These are phyloP conservation scores for Bombardia bombarda DNA, from an alignment of 495 filamentous ascomycete species.

Conservation along the genomic window DNA sequence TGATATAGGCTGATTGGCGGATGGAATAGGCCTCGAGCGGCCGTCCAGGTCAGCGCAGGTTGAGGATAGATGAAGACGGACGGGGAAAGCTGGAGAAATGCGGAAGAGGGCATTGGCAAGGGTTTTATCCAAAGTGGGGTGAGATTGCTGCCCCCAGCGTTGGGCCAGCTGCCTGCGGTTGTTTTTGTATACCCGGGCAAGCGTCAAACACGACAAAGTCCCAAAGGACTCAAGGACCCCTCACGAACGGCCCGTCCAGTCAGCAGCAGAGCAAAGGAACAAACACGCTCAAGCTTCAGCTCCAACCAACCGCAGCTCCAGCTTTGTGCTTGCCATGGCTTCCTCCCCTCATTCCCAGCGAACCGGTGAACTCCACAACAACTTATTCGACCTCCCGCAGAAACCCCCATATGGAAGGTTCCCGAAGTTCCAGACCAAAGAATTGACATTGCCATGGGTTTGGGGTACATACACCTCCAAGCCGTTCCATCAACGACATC, in stretches of 20 bases:
- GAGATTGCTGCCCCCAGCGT: constrained; percentile 10
- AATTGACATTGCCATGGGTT: too few relatives aligned
- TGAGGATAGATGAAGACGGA: constrained; percentile 19
- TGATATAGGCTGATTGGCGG: constrained; percentile 25
- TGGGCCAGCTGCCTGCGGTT: constrained; percentile 8
- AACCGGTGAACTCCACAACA: background rate
- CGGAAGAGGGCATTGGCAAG: constrained; percentile 7
- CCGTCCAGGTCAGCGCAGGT: constrained; percentile 1
- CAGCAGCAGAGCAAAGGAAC: background rate
- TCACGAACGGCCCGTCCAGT: too few relatives aligned
- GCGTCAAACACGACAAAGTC: constrained; percentile 2
- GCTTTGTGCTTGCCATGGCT: background rate
- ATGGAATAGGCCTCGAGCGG: constrained; percentile 3
- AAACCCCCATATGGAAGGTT: too few relatives aligned
- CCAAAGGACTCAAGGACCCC: constrained; percentile 6
- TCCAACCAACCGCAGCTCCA: constrained; percentile 1
- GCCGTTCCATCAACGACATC: too few relatives aligned
- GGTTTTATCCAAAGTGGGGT: constrained; percentile 28
- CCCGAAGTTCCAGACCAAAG: too few relatives aligned
- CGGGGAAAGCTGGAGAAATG: constrained; percentile 8
- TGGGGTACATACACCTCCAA: too few relatives aligned
- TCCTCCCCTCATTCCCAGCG: background rate
- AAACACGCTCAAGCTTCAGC: constrained; percentile 2
- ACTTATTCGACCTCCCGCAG: background rate
- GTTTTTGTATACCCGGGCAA: constrained; percentile 17